Percentiles rank a stretch among this genome's conserved stretches.
phyloP scores from a whole-genome alignment of 768 basidiomycete species.

The Suillus cothurnatus region DNA sequence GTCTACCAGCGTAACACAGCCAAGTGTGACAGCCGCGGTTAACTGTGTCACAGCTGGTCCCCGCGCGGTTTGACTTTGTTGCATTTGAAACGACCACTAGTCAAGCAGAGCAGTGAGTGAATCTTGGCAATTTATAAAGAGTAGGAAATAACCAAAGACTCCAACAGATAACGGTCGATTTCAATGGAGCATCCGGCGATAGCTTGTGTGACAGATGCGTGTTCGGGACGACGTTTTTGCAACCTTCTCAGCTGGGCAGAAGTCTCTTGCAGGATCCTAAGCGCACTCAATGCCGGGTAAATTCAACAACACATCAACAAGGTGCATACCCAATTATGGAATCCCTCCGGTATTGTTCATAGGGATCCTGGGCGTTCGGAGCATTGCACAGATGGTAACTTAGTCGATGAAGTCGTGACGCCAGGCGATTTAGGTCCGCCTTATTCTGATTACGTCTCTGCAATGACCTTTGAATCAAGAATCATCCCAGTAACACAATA shows the following conservation, averaged over 20 bases:
- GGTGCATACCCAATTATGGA: slow-evolving; percentile 6
- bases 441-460: background rate
- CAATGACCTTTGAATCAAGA: background rate
- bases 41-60: background rate
- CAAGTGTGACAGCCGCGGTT: slow-evolving; percentile 12
- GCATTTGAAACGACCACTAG: background rate
- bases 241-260: background rate
- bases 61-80: background rate
- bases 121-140: background rate
- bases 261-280: background rate
- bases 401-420: background rate
- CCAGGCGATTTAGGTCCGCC: background rate
- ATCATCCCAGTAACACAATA: background rate
- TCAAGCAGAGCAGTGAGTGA: background rate
- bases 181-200: background rate
- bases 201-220: background rate
- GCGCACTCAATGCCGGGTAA: background rate
- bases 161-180: background rate
- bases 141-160: background rate
- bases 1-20: slow-evolving; percentile 23
- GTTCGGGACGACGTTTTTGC: background rate
- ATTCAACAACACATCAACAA: background rate
- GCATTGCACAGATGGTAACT: background rate
- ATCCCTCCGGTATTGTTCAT: background rate
- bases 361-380: background rate